Conservation (phyloP, 495 filamentous ascomycete species). For the Aspergillus egyptiacus region DNA sequence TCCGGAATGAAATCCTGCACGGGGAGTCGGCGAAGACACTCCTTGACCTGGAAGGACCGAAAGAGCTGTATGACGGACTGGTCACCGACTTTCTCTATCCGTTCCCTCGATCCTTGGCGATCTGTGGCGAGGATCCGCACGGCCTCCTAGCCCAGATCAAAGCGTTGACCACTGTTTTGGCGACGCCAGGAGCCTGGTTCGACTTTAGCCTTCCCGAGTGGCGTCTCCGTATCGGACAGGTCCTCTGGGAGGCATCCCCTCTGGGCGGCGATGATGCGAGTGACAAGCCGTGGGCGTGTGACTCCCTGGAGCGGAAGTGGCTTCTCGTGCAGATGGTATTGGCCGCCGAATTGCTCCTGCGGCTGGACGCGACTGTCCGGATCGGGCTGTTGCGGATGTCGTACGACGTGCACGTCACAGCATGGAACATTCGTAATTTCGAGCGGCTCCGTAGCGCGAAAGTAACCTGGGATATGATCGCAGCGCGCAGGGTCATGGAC, state of each 20-base stretch:
- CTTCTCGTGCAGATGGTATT: conserved; percentile 73
- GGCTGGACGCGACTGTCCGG: conserved; percentile 63
- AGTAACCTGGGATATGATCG: conserved; percentile 73
- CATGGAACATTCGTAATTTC: conserved; percentile 57
- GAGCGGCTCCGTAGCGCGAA: conserved; percentile 59
- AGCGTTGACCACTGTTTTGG: conserved; percentile 40
- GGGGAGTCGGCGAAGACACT: conserved; percentile 30
- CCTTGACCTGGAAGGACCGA: conserved; percentile 37
- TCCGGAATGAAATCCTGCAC: conserved; percentile 34
- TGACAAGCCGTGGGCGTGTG: conserved; percentile 28
- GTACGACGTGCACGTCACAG: conserved; percentile 42
- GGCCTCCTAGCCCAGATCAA: conserved; percentile 49
- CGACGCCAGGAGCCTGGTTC: conserved; percentile 55
- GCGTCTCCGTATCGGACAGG: conserved; percentile 72
- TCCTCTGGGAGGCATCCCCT: conserved; percentile 63
- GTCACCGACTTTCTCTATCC: conserved; percentile 44
- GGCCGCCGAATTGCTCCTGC: conserved; percentile 68
- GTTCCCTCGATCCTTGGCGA: conserved; percentile 19
- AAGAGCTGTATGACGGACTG: conserved; percentile 39
- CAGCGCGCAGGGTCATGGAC: conserved; percentile 70
- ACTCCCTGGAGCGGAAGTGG: conserved; percentile 61
- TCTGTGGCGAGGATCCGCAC: conserved; percentile 25
- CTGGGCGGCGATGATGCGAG: conserved; percentile 47
- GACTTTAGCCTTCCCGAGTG: conserved; percentile 77
- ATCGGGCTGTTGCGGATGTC: conserved; percentile 45